phyloP scores from a whole-genome alignment of 257 asterid genomes.

The Solanum lignicaule region DNA sequence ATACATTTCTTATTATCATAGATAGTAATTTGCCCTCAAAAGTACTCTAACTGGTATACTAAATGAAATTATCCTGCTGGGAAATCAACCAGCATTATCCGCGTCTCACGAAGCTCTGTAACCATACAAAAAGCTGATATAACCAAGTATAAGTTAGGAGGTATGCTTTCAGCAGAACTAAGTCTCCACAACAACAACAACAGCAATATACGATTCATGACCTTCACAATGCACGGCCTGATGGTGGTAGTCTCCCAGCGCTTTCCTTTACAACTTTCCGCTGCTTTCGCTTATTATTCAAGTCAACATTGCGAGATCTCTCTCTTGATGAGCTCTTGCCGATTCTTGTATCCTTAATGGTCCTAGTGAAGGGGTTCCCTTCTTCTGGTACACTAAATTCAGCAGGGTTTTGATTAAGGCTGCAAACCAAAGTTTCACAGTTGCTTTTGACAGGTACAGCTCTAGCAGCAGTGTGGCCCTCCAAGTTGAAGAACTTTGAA shows the following conservation, averaged over 20 bases:
- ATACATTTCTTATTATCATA: not conserved
- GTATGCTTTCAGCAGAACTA: not conserved
- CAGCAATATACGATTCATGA: not conserved
- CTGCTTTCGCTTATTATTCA: conserved; percentile 26
- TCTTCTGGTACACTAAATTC: conserved; percentile 55
- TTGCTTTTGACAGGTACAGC: not conserved
- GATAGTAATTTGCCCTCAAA: not conserved
- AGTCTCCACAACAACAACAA: not conserved
- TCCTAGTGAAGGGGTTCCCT: conserved; percentile 38
- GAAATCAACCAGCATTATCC: not conserved
- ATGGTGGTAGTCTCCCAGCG: conserved; percentile 9
- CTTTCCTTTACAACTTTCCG: conserved; percentile 20
- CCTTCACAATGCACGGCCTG: not conserved
- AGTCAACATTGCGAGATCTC: not conserved
- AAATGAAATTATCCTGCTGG: not conserved
- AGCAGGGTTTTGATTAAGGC: conserved; percentile 66
- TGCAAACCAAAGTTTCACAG: conserved; percentile 1
- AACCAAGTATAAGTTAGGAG: not conserved
- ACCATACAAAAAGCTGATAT: not conserved
- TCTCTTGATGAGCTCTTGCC: conserved; percentile 17
- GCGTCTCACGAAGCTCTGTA: not conserved
- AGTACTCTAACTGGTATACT: not conserved
- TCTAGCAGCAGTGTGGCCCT: not conserved
- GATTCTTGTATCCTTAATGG: conserved; percentile 32
- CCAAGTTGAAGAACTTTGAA: conserved; percentile 6